phyloP scores from a whole-genome alignment of 1,284 basidiomycete species.

The Phellopilus nigrolimitatus region DNA sequence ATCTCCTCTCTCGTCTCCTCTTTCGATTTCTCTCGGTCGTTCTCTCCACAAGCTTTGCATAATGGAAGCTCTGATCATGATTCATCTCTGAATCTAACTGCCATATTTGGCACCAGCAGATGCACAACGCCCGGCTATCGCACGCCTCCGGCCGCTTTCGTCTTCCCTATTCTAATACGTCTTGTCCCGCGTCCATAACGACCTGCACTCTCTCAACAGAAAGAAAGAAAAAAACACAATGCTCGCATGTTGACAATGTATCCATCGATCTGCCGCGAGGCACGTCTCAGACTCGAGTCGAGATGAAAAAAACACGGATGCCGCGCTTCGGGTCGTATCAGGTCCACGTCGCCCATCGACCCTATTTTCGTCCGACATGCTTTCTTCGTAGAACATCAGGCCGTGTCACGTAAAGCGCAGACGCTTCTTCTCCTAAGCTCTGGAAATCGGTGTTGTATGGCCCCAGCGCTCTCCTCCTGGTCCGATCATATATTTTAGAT shows the following conservation, averaged over 20 bases:
- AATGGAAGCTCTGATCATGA: slow-evolving; percentile 9
- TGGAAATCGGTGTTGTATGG: background rate
- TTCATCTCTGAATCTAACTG: slow-evolving; percentile 11
- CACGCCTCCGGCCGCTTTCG: slow-evolving; percentile 1
- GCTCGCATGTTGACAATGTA: background rate
- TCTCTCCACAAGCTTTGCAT: slow-evolving; percentile 5
- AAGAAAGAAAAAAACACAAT: background rate
- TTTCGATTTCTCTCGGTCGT: background rate
- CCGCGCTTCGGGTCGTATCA: background rate
- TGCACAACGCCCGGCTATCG: slow-evolving; percentile 13
- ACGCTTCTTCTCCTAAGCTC: background rate
- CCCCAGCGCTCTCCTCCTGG: background rate
- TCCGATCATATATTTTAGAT: slow-evolving; percentile 1
- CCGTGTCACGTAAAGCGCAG: slow-evolving; percentile 14
- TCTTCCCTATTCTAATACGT: background rate
- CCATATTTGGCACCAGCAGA: slow-evolving; percentile 13
- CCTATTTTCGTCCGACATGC: slow-evolving; percentile 13
- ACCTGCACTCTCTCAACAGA: background rate
- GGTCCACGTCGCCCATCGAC: slow-evolving; percentile 7
- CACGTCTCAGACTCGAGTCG: background rate
- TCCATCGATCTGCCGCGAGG: background rate
- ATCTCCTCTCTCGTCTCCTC: background rate
- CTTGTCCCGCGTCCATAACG: background rate
- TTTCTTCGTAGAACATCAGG: slow-evolving; percentile 15
- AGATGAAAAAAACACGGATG: background rate